Conservation (phyloP, 495 filamentous ascomycete species). For the Aspergillus bertholletiae region DNA sequence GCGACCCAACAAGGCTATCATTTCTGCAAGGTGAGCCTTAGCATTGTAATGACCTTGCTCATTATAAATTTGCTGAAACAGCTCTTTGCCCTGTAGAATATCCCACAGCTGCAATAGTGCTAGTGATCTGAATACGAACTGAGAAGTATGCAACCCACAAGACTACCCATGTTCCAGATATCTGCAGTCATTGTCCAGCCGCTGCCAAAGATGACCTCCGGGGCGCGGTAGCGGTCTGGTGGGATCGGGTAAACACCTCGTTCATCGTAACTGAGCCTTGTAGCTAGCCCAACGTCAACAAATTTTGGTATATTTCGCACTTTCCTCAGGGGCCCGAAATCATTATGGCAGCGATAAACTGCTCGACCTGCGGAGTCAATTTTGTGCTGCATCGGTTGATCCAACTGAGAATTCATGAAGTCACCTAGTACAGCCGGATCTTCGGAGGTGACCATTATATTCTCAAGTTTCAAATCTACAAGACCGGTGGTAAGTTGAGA, state of each 20-base stretch:
- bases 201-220: slow-evolving; percentile 35
- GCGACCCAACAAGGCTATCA: slow-evolving; percentile 40
- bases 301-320: slow-evolving; percentile 50
- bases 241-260: slow-evolving; percentile 27
- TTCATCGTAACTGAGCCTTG: slow-evolving; percentile 37
- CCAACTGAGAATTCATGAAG: slow-evolving; percentile 17
- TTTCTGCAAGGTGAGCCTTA: slow-evolving; percentile 33
- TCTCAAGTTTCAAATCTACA: slow-evolving; percentile 34
- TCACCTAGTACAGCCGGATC: slow-evolving; percentile 24
- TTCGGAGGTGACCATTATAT: slow-evolving; percentile 34
- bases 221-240: slow-evolving; percentile 34
- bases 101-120: slow-evolving; percentile 36
- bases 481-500: background rate
- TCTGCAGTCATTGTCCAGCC: slow-evolving; percentile 34
- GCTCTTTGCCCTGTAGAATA: slow-evolving; percentile 34
- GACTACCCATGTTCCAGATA: slow-evolving; percentile 39
- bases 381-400: slow-evolving; percentile 28
- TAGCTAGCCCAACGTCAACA: slow-evolving; percentile 77
- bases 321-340: slow-evolving; percentile 25
- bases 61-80: slow-evolving; percentile 32
- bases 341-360: slow-evolving; percentile 28
- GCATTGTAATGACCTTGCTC: slow-evolving; percentile 18
- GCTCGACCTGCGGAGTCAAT: slow-evolving; percentile 12
- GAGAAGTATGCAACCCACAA: slow-evolving; percentile 25
- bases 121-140: slow-evolving; percentile 1